Base-by-base conservation (phyloP, 2,329 filamentous ascomycete species). In the Fusarium guadeloupense region DNA sequence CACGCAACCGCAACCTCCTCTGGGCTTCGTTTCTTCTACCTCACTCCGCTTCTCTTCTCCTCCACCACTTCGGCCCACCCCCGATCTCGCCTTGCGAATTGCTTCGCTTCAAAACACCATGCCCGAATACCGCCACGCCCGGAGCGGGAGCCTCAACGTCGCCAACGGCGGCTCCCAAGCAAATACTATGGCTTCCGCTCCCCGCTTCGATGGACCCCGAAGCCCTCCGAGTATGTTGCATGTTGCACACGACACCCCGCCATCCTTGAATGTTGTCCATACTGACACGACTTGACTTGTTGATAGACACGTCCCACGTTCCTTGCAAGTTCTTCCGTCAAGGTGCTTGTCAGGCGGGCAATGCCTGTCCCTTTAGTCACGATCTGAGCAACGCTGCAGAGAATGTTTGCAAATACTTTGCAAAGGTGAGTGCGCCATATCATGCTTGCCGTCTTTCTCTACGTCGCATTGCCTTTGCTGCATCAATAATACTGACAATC, bases 301-400 rank as follows among this genome's bases (percentile, higher is more conserved):
- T 63, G 62, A 57, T 64, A 97, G 94, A 97, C 77, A 97, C 95
- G 16, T 90, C 93, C 60, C 95, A 98, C 80, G 95, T 99, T 38
- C 95, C 95, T 33, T 99, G 95, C 90, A 98, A 98, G 83, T 99
- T 99, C 89, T 99, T 95, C 78, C 89, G 93, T 48, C 92, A 97
- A 80, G 93, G 94, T 75, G 89, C 92, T 71, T 99, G 95, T 77
- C 94, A 98, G 83, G 95, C 95, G 54, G 95, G 95, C 69, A 91
- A 91, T 75, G 92, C 93, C 66, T 99, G 95, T 80, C 95, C 95
- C 34, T 99, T 98, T 78, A 92, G 93, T 70, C 95, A 99, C 79
- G 94, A 96, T 64, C 88, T 95, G 64, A 91, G 95, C 74, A 85
- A 88, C 25, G 87, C 93, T 34, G 86, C 90, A 45, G 92, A 97